Evolutionary conservation across 1,139 yeast species (phyloP).

Genomic region (Saccharomyces hybrid): DNA sequence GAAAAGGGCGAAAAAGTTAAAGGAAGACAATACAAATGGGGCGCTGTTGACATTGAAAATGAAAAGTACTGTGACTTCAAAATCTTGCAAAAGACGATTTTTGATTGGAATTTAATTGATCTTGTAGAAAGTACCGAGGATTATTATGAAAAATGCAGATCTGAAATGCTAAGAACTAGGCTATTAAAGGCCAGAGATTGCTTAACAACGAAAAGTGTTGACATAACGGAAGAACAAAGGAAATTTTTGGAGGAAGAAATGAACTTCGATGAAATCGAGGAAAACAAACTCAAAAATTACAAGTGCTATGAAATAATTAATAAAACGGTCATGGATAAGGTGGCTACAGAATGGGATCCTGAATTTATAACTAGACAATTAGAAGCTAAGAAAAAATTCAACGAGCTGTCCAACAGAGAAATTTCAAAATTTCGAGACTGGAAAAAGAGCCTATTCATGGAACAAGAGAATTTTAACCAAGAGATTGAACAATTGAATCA

Average conservation of each 20-base stretch:
- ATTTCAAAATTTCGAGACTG: constrained; percentile 60
- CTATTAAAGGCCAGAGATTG: constrained; percentile 32
- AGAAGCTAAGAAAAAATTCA: constrained; percentile 41
- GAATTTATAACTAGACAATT: constrained; percentile 42
- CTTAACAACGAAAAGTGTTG: constrained; percentile 7
- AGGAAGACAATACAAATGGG: constrained; percentile 72
- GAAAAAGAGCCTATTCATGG: constrained; percentile 50
- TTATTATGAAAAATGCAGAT: constrained; percentile 50
- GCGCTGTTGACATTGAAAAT: constrained; percentile 63
- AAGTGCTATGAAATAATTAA: constrained; percentile 37
- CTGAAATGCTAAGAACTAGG: constrained; percentile 38
- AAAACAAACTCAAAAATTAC: constrained; percentile 32
- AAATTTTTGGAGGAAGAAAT: constrained; percentile 16
- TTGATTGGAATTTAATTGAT: constrained; percentile 32
- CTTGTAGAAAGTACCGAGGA: constrained; percentile 9
- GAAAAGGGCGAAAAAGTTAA: constrained; percentile 39
- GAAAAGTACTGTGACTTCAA: constrained; percentile 58
- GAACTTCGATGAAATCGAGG: constrained; percentile 29
- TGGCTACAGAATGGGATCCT: constrained; percentile 42
- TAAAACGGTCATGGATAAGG: constrained; percentile 35
- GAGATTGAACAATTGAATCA: constrained; percentile 45
- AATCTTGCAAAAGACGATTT: constrained; percentile 44
- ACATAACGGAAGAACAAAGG: constrained; percentile 17
- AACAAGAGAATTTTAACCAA: constrained; percentile 49
- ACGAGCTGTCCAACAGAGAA: constrained; percentile 44